These are phyloP conservation scores for Asterochloris erici DNA, from an alignment of 139 green algal genomes.

Conservation along the genomic window DNA sequence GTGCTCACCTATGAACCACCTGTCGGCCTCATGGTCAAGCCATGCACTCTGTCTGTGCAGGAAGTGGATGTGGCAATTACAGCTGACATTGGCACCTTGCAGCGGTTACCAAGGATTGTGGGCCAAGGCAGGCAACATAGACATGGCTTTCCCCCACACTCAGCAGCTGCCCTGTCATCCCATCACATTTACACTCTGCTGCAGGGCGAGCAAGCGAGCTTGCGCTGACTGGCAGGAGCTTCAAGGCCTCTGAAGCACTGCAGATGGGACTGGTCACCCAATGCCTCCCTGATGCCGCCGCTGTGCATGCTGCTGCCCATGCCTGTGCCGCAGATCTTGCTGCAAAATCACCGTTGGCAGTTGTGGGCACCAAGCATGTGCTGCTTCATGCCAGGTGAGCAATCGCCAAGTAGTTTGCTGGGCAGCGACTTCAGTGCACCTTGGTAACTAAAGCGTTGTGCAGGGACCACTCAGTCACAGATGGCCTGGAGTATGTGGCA, in stretches of 20 bases:
- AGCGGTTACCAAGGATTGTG: conserved; percentile 82
- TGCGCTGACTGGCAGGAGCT: conserved; percentile 59
- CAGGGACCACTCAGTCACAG: conserved; percentile 43
- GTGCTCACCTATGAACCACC: too few species aligned
- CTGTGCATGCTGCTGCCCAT: conserved; percentile 32
- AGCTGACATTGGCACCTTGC: conserved; percentile 86
- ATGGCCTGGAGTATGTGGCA: conserved; percentile 61
- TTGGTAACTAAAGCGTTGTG: background rate
- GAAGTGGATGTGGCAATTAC: conserved; percentile 88
- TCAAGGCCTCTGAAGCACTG: conserved; percentile 40
- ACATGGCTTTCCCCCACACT: too few species aligned
- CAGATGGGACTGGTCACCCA: conserved; percentile 42
- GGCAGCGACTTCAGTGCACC: too few species aligned
- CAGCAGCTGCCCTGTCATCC: too few species aligned
- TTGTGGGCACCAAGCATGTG: conserved; percentile 75
- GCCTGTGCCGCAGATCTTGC: conserved; percentile 49
- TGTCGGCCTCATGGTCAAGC: too few species aligned
- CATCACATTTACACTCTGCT: background rate
- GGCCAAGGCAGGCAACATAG: conserved; percentile 54
- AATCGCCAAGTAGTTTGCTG: too few species aligned
- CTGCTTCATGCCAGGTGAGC: conserved; percentile 51
- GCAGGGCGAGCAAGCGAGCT: conserved; percentile 63
- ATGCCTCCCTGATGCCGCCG: conserved; percentile 6
- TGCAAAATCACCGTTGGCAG: conserved; percentile 56
- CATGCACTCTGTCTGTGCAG: conserved; percentile 18